Conservation (phyloP, 192 early-diverging fungal genomes). For the Haplosporangium gracile region DNA sequence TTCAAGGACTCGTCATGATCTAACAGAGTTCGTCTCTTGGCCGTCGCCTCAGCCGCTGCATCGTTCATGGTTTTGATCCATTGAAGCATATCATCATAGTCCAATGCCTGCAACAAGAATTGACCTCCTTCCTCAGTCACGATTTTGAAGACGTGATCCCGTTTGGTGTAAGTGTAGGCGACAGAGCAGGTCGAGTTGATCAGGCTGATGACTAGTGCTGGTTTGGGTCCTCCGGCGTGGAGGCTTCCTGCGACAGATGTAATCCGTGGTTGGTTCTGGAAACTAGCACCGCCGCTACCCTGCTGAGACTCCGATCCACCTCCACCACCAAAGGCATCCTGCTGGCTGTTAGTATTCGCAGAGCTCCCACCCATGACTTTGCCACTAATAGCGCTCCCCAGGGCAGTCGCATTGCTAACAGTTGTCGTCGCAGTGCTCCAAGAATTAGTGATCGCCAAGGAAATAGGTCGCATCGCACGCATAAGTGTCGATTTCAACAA, state of each 20-base stretch:
- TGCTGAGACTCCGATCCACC: background rate
- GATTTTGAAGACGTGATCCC: constrained; percentile 83
- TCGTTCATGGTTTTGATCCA: constrained; percentile 79
- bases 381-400: constrained; percentile 43
- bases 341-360: background rate
- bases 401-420: constrained; percentile 45
- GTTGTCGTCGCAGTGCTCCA: constrained; percentile 51
- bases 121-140: constrained; percentile 86
- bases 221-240: constrained; percentile 51
- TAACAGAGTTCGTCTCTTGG: constrained; percentile 75
- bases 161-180: constrained; percentile 74
- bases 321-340: constrained; percentile 1
- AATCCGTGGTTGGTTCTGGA: background rate
- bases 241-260: background rate
- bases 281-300: background rate
- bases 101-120: constrained; percentile 78
- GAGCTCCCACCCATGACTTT: constrained; percentile 28
- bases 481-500: constrained; percentile 47
- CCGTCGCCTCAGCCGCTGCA: constrained; percentile 78
- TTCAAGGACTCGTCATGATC: constrained; percentile 65
- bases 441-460: constrained; percentile 51
- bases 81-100: constrained; percentile 76
- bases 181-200: constrained; percentile 82
- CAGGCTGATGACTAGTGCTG: constrained; percentile 80
- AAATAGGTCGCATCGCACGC: constrained; percentile 55